Evolutionary conservation across 495 filamentous ascomycete genomes (phyloP), one percentile per base, ranked within the genome.

Genomic region (Talaromyces borbonicus): DNA sequence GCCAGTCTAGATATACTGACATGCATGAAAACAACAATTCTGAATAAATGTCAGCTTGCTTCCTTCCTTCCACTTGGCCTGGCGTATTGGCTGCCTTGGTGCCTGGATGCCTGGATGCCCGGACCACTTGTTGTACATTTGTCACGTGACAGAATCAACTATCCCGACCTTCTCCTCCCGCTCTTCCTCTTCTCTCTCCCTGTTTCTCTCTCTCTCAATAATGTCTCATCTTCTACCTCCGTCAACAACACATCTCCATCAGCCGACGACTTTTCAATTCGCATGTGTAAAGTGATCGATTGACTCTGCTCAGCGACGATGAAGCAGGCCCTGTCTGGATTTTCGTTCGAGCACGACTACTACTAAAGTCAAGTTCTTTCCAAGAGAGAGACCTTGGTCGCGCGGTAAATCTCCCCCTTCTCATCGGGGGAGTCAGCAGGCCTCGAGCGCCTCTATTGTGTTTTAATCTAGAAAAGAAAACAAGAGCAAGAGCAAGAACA

Each of bases 251-350:
- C n/a, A n/a, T n/a, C n/a, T n/a, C n/a, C n/a, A n/a, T n/a, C n/a
- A n/a, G n/a, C n/a, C n/a, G n/a, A n/a, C n/a, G n/a, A n/a, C n/a
- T n/a, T n/a, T 48, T 50, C 49, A 52, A 53, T 46, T 49, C 29
- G 54, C 57, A 52, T 54, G 57, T 63, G 68, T 72, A 72, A 72
- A 68, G 61, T 61, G 57, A 66, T 63, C 59, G 57, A 67, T 57
- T 58, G n/a, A n/a, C n/a, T n/a, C n/a, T n/a, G n/a, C n/a, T n/a
- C 61, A 67, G 59, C 58, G 63, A 57, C 59, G 57, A 42, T 55
- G 49, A 39, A 47, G 56, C 58, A 56, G 54, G 48, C 26, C 1
- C 47, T 54, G 54, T 59, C 54, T 58, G 61, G 61, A 52, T 66
- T 59, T 60, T 61, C 54, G 59, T n/a, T n/a, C n/a, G n/a, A n/a